A percentile compares a stretch with the other conserved stretches of the same genome.
Conservation (phyloP, 2,329 filamentous ascomycete genomes). For the Fusarium setosum region DNA sequence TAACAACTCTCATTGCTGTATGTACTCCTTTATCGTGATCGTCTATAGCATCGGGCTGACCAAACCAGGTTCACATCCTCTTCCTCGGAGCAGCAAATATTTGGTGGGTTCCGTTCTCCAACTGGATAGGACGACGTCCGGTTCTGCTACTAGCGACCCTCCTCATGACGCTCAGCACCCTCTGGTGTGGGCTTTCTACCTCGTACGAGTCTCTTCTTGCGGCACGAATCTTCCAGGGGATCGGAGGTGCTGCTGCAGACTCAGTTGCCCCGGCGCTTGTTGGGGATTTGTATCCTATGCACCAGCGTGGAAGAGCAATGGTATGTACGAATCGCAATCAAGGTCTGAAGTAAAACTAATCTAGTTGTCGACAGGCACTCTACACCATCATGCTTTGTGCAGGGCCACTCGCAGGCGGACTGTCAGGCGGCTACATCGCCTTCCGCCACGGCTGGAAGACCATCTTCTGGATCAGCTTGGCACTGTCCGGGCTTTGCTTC, state of each 20-base stretch:
- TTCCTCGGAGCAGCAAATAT: slow-evolving; percentile 49
- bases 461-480: slow-evolving; percentile 48
- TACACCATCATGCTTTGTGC: slow-evolving; percentile 48
- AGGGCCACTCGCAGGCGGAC: slow-evolving; percentile 48
- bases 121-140: slow-evolving; percentile 47
- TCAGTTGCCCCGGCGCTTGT: slow-evolving; percentile 48
- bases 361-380: slow-evolving; percentile 30
- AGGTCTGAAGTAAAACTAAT: not conserved
- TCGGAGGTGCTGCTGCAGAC: slow-evolving; percentile 49
- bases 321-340: not conserved
- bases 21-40: not conserved
- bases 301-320: slow-evolving; percentile 50
- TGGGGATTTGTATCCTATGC: slow-evolving; percentile 51
- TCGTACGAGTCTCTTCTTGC: slow-evolving; percentile 42
- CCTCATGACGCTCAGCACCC: slow-evolving; percentile 39
- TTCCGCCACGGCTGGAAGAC: slow-evolving; percentile 46
- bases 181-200: slow-evolving; percentile 42
- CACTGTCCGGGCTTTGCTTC: slow-evolving; percentile 41
- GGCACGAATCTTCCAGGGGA: slow-evolving; percentile 47
- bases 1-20: slow-evolving; percentile 48
- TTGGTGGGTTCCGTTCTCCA: slow-evolving; percentile 51
- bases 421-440: slow-evolving; percentile 51
- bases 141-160: slow-evolving; percentile 46
- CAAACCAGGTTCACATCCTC: slow-evolving; percentile 46
- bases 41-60: not conserved